phyloP scores from a whole-genome alignment of 257 asterid species.

The Thymus mandschuricus region DNA sequence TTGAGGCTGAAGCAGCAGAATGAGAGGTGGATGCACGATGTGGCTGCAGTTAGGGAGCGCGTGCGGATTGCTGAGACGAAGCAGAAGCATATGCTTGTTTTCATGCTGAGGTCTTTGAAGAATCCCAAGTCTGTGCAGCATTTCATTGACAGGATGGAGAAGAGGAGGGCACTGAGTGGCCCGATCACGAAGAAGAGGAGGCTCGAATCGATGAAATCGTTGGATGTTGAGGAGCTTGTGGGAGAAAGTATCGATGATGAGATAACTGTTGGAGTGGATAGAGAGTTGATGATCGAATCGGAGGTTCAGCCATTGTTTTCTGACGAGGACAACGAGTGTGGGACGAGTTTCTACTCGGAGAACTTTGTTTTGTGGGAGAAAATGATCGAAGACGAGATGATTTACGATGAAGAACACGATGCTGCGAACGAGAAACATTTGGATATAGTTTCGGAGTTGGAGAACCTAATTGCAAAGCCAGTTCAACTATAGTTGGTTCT shows the following conservation, averaged over 20 bases:
- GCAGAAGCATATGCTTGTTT: conserved; percentile 56
- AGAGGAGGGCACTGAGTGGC: conserved; percentile 25
- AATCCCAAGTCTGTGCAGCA: conserved; percentile 50
- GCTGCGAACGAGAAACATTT: conserved; percentile 35
- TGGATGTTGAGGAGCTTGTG: conserved; percentile 25
- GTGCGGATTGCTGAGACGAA: conserved; percentile 48
- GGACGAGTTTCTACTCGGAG: conserved; percentile 44
- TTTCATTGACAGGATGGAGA: conserved; percentile 39
- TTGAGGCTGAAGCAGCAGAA: conserved; percentile 65
- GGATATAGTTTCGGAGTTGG: conserved; percentile 48
- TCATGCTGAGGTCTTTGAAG: conserved; percentile 51
- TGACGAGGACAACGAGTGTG: conserved; percentile 36
- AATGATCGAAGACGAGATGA: conserved; percentile 85
- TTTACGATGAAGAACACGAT: conserved; percentile 51
- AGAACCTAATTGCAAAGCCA: conserved; percentile 40
- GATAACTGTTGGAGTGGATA: conserved; percentile 33
- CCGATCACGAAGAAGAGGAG: conserved; percentile 39
- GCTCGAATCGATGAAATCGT: conserved; percentile 21
- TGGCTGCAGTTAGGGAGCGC: conserved; percentile 51
- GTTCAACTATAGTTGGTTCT: conserved; percentile 18
- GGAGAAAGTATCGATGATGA: conserved; percentile 14
- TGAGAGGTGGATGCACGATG: conserved; percentile 38
- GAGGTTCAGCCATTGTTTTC: conserved; percentile 49
- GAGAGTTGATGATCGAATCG: conserved; percentile 45
- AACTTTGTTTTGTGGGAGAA: conserved; percentile 85